These are phyloP conservation scores for Climacium dendroides DNA, from an alignment of 225 moss, liverwort and hornwort species.

Conservation along the genomic window DNA sequence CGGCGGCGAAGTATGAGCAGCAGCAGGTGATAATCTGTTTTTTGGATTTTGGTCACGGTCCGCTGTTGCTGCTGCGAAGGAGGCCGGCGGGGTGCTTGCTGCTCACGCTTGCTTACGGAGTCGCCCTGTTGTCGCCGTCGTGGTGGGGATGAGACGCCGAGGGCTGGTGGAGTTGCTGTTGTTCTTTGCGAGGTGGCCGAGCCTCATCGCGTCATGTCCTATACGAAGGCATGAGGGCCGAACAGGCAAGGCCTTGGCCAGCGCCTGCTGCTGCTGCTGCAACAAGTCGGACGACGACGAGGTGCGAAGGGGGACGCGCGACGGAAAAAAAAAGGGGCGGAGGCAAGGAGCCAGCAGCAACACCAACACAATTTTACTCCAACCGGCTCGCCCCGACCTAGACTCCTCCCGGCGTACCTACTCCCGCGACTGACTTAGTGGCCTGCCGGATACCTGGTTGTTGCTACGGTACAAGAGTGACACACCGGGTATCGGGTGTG, in stretches of 20 bases:
- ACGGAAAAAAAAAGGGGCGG: background rate
- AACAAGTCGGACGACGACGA: background rate
- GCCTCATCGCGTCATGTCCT: slow-evolving; percentile 16
- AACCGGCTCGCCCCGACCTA: background rate
- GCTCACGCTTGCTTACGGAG: background rate
- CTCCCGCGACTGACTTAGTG: background rate
- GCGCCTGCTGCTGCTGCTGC: slow-evolving; percentile 12
- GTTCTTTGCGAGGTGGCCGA: background rate
- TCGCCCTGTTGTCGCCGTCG: background rate
- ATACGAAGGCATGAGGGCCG: slow-evolving; percentile 27
- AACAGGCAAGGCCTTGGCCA: slow-evolving; percentile 41
- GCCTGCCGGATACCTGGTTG: background rate
- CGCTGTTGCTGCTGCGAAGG: background rate
- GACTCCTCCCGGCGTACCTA: background rate
- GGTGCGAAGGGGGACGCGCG: background rate
- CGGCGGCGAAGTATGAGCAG: background rate
- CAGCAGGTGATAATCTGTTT: background rate
- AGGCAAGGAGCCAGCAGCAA: background rate
- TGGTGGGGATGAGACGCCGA: background rate
- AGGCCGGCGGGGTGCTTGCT: background rate
- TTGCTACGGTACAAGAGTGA: too few species aligned
- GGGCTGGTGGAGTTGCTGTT: background rate
- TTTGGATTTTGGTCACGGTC: background rate
- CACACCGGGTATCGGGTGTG: background rate
- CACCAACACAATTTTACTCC: background rate